Base-by-base conservation (phyloP, 192 early-diverging fungal genomes). In the Podila minutissima region DNA sequence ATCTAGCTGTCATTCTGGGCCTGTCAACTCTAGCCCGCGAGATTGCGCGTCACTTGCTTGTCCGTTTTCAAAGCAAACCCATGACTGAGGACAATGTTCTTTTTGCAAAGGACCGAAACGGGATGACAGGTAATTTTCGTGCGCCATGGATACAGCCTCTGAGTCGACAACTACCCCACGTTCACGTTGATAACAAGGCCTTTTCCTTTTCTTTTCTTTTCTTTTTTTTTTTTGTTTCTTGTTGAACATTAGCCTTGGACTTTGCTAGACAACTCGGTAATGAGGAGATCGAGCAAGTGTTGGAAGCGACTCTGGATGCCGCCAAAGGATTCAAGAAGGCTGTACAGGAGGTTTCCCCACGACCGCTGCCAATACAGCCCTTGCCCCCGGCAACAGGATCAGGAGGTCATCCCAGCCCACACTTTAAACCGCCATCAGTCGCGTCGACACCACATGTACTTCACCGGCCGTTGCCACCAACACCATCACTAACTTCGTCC, bases 401-500 rank as follows among this genome's bases (percentile, higher is more conserved):
- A 31, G 31, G 53, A 31, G 31, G 22, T 17, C 8, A 7, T 24
- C 53, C 53, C 20, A 55, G 53, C 53, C 53, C 53, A 51, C 46
- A 41, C 28, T 49, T 41, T 4, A n/a, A 48, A 51, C 13, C 64
- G 29, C 31, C 64, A 5, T 49, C 64, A 29, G 26, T 51, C 46
- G 29, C 7, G 1, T 50, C 31, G 48, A 8, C 33, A n/a, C 4
- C 35, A 9, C 53, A 64, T 6, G 24, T 29, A 22, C 13, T 53
- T 4, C 37, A 73, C 37, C 66, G 77, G 15, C 77, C 71, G 9
- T 65, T 81, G 24, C 71, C 77, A 51, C 77, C 77, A 49, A 73
- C 71, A 17, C 77, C 71, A 9, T 10, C 55, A 19, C 32, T 24
- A 2, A 57, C 66, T 8, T 51, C 67, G 2, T 64, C 5, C 17